Evolutionary conservation across 2,329 filamentous ascomycete species (phyloP), one percentile per base, ranked within the genome.

Genomic region (Chaetomiaceae sp.): DNA sequence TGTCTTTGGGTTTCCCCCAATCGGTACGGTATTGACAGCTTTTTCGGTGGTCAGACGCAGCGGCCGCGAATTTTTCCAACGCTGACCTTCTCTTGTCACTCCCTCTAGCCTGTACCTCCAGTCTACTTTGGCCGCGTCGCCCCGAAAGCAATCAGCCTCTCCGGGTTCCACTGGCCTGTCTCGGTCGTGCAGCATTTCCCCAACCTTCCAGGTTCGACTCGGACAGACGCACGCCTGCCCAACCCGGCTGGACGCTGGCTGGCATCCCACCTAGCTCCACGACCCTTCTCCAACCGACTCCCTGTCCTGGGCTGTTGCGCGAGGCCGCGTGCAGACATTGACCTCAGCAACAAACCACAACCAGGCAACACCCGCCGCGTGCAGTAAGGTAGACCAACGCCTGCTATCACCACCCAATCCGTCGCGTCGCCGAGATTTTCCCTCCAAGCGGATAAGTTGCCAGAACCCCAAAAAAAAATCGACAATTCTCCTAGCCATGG

Each of bases 381-480:
- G 55, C 54, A 53, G 58, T 34, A n/a, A n/a, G n/a, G n/a, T 59
- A 58, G 54, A 57, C 54, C 16, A 30, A 52, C 53, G 45, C 55
- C 56, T 42, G 50, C 49, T 46, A 50, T 48, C 39, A 55, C 40
- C 58, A 55, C 53, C 48, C 58, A 60, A 58, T 60, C 57, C n/a
- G 56, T 58, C 59, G 55, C 56, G 44, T 50, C 52, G 43, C 51
- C 54, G 55, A 61, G 51, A 56, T 51, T 56, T 56, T 58, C 54
- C 50, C 50, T 56, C 10, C 60, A 55, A 60, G 61, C 60, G 59
- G 62, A 54, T 60, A 62, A 63, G 60, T 58, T 51, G 46, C 48
- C 51, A 44, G 49, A 56, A 42, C n/a, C n/a, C n/a, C n/a, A n/a
- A 51, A 55, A 58, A 58, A 37, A 52, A 55, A 50, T 54, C 51